phyloP scores from a whole-genome alignment of 2,329 filamentous ascomycete species.

The Fusarium stilboides region DNA sequence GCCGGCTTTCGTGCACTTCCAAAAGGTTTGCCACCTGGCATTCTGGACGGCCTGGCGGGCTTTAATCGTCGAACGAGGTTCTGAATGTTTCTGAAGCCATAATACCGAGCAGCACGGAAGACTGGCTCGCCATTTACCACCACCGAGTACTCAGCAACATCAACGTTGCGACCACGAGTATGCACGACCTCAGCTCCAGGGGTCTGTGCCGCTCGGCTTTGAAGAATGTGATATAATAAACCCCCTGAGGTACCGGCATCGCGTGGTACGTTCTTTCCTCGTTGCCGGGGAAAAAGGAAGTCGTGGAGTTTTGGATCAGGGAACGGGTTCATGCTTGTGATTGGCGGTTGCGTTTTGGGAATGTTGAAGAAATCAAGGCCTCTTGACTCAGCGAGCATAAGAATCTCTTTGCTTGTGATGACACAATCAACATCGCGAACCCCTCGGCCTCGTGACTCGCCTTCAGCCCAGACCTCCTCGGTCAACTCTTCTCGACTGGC shows the following conservation, averaged over 20 bases:
- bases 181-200: slow-evolving; percentile 80
- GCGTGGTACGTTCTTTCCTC: slow-evolving; percentile 61
- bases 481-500: slow-evolving; percentile 94
- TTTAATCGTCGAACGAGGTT: slow-evolving; percentile 95
- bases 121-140: slow-evolving; percentile 70
- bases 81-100: slow-evolving; percentile 98
- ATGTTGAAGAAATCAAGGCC: slow-evolving; percentile 82
- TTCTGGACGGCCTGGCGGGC: slow-evolving; percentile 81
- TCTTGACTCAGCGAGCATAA: slow-evolving; percentile 88
- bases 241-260: slow-evolving; percentile 88
- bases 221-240: slow-evolving; percentile 87
- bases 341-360: slow-evolving; percentile 69
- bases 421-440: slow-evolving; percentile 96
- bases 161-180: slow-evolving; percentile 85
- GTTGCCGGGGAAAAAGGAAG: slow-evolving; percentile 79
- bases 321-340: slow-evolving; percentile 68
- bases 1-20: slow-evolving; percentile 68
- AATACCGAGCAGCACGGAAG: slow-evolving; percentile 90
- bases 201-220: slow-evolving; percentile 78
- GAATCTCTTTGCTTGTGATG: slow-evolving; percentile 94
- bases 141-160: slow-evolving; percentile 89
- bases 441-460: slow-evolving; percentile 64
- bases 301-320: slow-evolving; percentile 78
- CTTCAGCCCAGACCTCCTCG: slow-evolving; percentile 78
- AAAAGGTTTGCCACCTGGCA: slow-evolving; percentile 80